These are phyloP conservation scores for Mesostigma viride DNA, from an alignment of 139 green algal genomes.

Conservation along the genomic window DNA sequence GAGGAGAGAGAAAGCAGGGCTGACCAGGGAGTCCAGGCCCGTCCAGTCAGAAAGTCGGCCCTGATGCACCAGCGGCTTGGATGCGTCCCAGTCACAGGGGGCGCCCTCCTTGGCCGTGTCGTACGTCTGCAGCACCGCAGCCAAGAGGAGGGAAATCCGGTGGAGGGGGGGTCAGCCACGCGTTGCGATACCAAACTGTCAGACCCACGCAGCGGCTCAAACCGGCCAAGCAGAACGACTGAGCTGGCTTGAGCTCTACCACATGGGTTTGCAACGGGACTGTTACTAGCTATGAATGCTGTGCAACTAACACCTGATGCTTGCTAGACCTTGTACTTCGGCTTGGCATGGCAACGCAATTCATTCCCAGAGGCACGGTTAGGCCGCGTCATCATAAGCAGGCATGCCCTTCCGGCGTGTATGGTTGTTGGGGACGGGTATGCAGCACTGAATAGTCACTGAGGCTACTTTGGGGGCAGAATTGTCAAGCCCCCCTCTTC, in stretches of 20 bases:
- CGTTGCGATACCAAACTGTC: background rate
- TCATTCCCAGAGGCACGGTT: too few species aligned
- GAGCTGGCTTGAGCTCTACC: background rate
- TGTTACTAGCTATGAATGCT: too few species aligned
- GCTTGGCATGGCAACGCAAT: too few species aligned
- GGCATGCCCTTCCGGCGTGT: too few species aligned
- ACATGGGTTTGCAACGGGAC: background rate
- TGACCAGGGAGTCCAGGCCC: slow-evolving; percentile 33
- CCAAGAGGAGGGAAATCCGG: too few species aligned
- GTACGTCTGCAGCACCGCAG: background rate
- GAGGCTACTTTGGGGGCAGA: too few species aligned
- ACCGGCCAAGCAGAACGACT: background rate
- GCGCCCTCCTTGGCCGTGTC: background rate
- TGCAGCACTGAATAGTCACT: too few species aligned
- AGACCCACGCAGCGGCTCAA: background rate
- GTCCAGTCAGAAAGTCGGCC: slow-evolving; percentile 33
- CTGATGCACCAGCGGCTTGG: background rate
- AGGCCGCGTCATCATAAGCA: too few species aligned
- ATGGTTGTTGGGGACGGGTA: too few species aligned
- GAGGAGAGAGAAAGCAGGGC: slow-evolving; percentile 19
- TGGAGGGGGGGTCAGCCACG: background rate
- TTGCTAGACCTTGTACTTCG: too few species aligned
- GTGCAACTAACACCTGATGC: too few species aligned
- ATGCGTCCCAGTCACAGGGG: slow-evolving; percentile 14
- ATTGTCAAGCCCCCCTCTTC: too few species aligned